Base-by-base conservation (phyloP, 768 basidiomycete species). In the Paxillus rubicundulus region DNA sequence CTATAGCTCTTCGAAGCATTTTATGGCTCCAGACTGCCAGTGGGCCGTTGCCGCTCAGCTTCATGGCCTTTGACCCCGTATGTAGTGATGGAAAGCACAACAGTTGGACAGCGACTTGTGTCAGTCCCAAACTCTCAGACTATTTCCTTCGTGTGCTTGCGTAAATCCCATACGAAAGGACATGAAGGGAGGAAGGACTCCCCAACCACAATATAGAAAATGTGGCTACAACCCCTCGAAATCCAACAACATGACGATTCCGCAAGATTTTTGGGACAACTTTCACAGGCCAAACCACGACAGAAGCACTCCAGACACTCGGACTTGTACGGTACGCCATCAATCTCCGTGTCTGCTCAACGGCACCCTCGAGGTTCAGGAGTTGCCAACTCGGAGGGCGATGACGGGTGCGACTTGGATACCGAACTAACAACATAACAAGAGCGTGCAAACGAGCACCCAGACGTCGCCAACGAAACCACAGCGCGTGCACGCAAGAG, bases 241-340 rank as follows among this genome's bases (percentile, higher is more conserved):
- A 89, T 61, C 92, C 94, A 2, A 79, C 95, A 37, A 84, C 92
- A n/a, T 71, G 87, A 1, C 79, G 94, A 10, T 73, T 96, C n/a
- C 94, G 92, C 70, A 97, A 97, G 70, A 86, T 95, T 54, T 75
- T 96, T 17, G 85, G 88, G 32, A 87, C 87, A 2, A 87, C 79
- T 45, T 92, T 87, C 53, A 83, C 89, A 24, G 90, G 91, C 60
- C 76, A 82, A 33, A 81, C 85, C 7, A 92, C 90, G 1, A 76
- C 77, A 24, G 89, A 96, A 60, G 93, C 93, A 2, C 74, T 98
- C 13, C 77, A 81, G 42, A 94, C 92, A 0, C 24, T 24, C 24
- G 3, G 24, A 24, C 24, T 5, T 5, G 2, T 24, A 24, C 24
- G 6, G 24, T 24, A 6, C 24, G 24, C 24, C 24, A 24, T 4